Conservation (phyloP, 352 stramenopile genomes). For the Phytophthora hibernalis region DNA sequence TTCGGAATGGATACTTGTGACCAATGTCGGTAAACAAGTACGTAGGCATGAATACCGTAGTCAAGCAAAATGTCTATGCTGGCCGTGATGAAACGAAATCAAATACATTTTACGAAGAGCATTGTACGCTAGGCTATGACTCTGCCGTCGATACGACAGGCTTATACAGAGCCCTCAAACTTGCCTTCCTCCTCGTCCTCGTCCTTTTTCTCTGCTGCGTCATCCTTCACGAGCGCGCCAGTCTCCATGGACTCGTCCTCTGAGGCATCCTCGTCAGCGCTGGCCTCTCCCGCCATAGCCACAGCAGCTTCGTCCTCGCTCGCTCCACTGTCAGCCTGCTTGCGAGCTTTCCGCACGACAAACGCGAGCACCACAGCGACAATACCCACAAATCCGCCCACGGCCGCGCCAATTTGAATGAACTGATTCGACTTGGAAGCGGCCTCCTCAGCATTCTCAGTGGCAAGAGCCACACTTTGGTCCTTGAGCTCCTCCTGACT, state of each 20-base stretch:
- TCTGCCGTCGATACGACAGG: background rate
- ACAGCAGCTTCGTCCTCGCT: conserved; percentile 46
- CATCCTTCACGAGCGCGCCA: conserved; percentile 38
- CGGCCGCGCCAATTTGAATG: conserved; percentile 28
- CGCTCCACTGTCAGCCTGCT: conserved; percentile 20
- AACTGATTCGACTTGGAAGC: conserved; percentile 32
- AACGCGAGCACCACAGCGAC: conserved; percentile 41
- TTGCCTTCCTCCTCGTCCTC: conserved; percentile 52
- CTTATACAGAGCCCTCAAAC: conserved; percentile 64
- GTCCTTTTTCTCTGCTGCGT: conserved; percentile 21
- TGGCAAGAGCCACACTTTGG: conserved; percentile 34
- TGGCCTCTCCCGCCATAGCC: conserved; percentile 44
- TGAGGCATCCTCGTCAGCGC: conserved; percentile 42
- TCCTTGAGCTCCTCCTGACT: conserved; percentile 38
- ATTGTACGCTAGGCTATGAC: conserved; percentile 28
- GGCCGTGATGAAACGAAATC: conserved; percentile 23
- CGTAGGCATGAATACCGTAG: no score
- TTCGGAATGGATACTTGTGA: no score
- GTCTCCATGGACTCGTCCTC: conserved; percentile 45
- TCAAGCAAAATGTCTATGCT: no score
- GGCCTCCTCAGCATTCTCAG: conserved; percentile 24
- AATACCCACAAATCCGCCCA: conserved; percentile 40
- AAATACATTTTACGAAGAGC: conserved; percentile 39
- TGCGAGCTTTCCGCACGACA: conserved; percentile 35
- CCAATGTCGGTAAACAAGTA: no score